phyloP scores from a whole-genome alignment of 768 basidiomycete species.

The Pisolithus marmoratus region DNA sequence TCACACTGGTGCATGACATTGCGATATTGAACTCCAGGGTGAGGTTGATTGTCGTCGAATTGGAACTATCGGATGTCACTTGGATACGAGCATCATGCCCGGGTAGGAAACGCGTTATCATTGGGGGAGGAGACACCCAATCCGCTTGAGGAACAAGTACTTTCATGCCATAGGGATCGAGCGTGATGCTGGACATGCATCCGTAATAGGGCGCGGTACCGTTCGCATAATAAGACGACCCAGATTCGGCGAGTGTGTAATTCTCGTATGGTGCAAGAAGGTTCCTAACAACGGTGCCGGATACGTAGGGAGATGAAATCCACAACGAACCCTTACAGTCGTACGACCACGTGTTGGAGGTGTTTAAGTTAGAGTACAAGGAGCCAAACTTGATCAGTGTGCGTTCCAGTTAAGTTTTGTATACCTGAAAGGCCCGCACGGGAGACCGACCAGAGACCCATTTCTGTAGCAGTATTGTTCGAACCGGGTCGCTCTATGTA shows the following conservation, averaged over 20 bases:
- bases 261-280: slow-evolving; percentile 79
- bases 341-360: slow-evolving; percentile 55
- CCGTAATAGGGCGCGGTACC: slow-evolving; percentile 62
- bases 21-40: slow-evolving; percentile 69
- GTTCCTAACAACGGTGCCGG: slow-evolving; percentile 61
- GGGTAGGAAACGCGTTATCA: slow-evolving; percentile 73
- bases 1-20: slow-evolving; percentile 74
- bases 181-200: slow-evolving; percentile 59
- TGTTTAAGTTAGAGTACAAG: slow-evolving; percentile 84
- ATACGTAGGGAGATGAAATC: slow-evolving; percentile 76
- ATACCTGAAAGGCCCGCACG: slow-evolving; percentile 52
- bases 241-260: slow-evolving; percentile 64
- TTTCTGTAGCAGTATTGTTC: slow-evolving; percentile 71
- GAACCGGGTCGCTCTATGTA: slow-evolving; percentile 79
- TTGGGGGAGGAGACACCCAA: slow-evolving; percentile 69
- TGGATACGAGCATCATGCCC: slow-evolving; percentile 80
- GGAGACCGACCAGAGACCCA: slow-evolving; percentile 83
- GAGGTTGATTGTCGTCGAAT: slow-evolving; percentile 56
- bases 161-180: slow-evolving; percentile 79
- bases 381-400: slow-evolving; percentile 72
- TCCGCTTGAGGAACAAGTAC: slow-evolving; percentile 61
- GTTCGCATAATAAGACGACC: slow-evolving; percentile 56
- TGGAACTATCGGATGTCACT: slow-evolving; percentile 34
- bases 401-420: slow-evolving; percentile 59
- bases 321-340: slow-evolving; percentile 54